Conservation (phyloP, 768 basidiomycete species). For the Suillus discolor region DNA sequence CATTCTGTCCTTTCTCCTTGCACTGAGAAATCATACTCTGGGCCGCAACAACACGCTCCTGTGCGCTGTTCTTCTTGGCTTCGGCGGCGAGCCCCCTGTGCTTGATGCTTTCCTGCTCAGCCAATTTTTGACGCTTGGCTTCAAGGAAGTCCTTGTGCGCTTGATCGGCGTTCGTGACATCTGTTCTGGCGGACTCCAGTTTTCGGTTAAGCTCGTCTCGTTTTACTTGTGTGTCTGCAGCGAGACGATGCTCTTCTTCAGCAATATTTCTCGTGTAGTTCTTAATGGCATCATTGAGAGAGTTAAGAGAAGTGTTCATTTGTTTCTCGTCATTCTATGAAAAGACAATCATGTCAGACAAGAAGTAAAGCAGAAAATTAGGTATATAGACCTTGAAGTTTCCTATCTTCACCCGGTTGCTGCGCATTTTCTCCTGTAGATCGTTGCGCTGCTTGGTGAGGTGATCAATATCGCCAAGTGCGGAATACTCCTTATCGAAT, state of each 20-base stretch:
- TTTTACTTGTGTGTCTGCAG: slow-evolving; percentile 59
- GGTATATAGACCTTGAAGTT: slow-evolving; percentile 45
- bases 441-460: slow-evolving; percentile 42
- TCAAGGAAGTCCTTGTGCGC: slow-evolving; percentile 30
- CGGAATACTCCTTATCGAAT: slow-evolving; percentile 41
- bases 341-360: slow-evolving; percentile 9
- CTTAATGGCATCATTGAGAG: slow-evolving; percentile 34
- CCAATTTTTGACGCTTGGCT: slow-evolving; percentile 35
- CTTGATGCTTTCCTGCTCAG: slow-evolving; percentile 33
- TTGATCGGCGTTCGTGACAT: slow-evolving; percentile 42
- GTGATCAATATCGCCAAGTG: slow-evolving; percentile 49
- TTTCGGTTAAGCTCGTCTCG: slow-evolving; percentile 58
- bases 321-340: slow-evolving; percentile 51
- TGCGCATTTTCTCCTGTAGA: slow-evolving; percentile 43
- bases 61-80: slow-evolving; percentile 30
- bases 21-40: slow-evolving; percentile 54
- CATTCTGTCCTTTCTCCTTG: slow-evolving; percentile 55
- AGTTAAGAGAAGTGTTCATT: slow-evolving; percentile 46
- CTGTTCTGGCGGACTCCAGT: slow-evolving; percentile 48
- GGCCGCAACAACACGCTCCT: slow-evolving; percentile 45
- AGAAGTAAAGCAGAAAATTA: slow-evolving; percentile 3
- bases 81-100: slow-evolving; percentile 42
- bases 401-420: slow-evolving; percentile 45
- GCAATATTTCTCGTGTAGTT: slow-evolving; percentile 49
- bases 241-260: slow-evolving; percentile 56